A percentile compares a stretch with the other conserved stretches of the same genome.
phyloP scores from a whole-genome alignment of 2,329 filamentous ascomycete species.

The Aotearoamyces nothofagi region DNA sequence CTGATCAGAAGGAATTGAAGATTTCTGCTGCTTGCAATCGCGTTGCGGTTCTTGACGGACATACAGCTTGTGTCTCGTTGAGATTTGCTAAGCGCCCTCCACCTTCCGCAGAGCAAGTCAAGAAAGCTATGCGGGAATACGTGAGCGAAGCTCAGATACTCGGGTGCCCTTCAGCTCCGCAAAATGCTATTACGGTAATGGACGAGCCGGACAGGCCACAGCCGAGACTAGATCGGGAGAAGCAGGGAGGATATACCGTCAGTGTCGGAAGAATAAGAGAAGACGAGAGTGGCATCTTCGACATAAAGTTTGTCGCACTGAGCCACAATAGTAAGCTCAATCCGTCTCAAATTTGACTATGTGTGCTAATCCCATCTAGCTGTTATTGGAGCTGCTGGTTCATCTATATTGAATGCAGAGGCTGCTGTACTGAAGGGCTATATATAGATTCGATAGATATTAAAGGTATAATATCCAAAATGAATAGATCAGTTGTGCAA shows the following conservation, averaged over 20 bases:
- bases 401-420: constrained; percentile 88
- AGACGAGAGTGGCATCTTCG: constrained; percentile 79
- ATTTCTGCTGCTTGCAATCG: constrained; percentile 85
- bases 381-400: constrained; percentile 91
- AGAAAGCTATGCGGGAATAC: constrained; percentile 66
- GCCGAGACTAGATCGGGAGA: constrained; percentile 76
- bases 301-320: constrained; percentile 77
- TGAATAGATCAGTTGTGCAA: too few relatives aligned
- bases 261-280: constrained; percentile 78
- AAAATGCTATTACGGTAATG: constrained; percentile 71
- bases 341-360: constrained; percentile 9
- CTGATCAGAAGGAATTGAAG: constrained; percentile 57
- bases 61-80: constrained; percentile 86
- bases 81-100: constrained; percentile 62
- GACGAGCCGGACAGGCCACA: constrained; percentile 85
- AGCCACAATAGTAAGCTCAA: constrained; percentile 33
- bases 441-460: too few relatives aligned
- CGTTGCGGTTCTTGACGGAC: constrained; percentile 88
- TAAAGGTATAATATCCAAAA: too few relatives aligned
- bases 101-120: constrained; percentile 63
- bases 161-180: constrained; percentile 76
- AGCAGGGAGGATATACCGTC: constrained; percentile 75
- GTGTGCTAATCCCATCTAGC: constrained; percentile 28
- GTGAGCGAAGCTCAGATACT: constrained; percentile 67
- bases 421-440: constrained; percentile 82